Evolutionary conservation across 2,329 filamentous ascomycete species (phyloP).

Genomic region (Verticillium longisporum): DNA sequence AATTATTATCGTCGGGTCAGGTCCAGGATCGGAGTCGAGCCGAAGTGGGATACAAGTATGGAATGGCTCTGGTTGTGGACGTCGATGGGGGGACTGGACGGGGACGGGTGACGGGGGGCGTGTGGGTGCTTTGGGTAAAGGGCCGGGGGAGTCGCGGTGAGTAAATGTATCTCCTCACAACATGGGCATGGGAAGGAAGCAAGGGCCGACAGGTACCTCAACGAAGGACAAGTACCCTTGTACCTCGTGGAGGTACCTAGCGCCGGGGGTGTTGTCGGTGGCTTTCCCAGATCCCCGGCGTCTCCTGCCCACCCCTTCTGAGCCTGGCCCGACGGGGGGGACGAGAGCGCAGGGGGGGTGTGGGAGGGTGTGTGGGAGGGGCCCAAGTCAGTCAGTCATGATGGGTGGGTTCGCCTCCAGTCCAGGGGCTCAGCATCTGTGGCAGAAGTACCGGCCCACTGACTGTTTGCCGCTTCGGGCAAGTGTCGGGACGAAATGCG

Average conservation of each 20-base stretch:
- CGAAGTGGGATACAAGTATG: slow-evolving; percentile 1
- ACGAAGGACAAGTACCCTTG: background rate
- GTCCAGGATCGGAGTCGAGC: slow-evolving; percentile 2
- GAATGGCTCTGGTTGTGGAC: slow-evolving; percentile 1
- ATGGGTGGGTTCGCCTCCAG: background rate
- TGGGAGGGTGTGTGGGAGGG: background rate
- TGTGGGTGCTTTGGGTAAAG: background rate
- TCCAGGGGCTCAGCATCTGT: background rate
- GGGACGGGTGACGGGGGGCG: background rate
- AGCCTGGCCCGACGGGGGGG: background rate
- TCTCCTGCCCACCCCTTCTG: background rate
- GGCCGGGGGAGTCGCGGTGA: slow-evolving; percentile 10
- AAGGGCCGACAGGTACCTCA: slow-evolving; percentile 5
- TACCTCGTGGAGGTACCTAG: slow-evolving; percentile 4
- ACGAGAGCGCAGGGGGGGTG: background rate
- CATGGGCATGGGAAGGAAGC: slow-evolving; percentile 6
- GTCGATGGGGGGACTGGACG: background rate
- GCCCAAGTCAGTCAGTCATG: background rate
- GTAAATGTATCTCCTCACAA: slow-evolving; percentile 2
- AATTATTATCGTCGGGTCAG: slow-evolving; percentile 13
- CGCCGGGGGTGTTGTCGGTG: slow-evolving; percentile 4
- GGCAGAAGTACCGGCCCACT: background rate
- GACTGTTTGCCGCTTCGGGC: background rate
- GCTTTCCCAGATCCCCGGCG: slow-evolving; percentile 2
- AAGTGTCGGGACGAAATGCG: background rate